A percentile compares a stretch with the other conserved stretches of the same genome.
Conservation (phyloP, 108 stramenopile species). For the Cyclostephanos invisitatus region DNA sequence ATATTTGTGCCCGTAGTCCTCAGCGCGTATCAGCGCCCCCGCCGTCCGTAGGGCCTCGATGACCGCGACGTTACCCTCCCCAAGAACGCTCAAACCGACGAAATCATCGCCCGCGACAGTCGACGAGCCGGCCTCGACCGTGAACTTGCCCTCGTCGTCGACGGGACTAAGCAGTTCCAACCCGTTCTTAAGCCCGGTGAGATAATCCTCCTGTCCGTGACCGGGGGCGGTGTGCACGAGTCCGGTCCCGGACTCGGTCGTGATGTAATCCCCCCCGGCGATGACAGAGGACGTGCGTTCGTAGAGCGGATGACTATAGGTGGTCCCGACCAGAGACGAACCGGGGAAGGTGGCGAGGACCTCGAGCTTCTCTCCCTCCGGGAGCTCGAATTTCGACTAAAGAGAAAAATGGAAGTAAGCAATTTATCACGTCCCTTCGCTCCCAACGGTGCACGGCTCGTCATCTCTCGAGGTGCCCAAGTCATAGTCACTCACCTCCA, state of each 20-base stretch:
- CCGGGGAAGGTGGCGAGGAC: slow-evolving; percentile 65
- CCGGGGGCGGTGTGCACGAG: slow-evolving; percentile 99
- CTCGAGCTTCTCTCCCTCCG: slow-evolving; percentile 70
- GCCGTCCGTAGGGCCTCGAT: slow-evolving; percentile 77
- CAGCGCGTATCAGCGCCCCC: slow-evolving; percentile 80
- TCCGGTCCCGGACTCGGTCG: slow-evolving; percentile 97
- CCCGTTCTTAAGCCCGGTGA: slow-evolving; percentile 85
- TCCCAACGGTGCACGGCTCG: neutral
- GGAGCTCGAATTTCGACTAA: slow-evolving; percentile 69
- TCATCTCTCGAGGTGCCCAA: neutral
- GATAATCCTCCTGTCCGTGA: slow-evolving; percentile 98
- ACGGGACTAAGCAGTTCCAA: slow-evolving; percentile 88
- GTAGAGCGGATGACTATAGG: slow-evolving; percentile 85
- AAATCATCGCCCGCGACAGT: slow-evolving; percentile 63
- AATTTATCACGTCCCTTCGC: neutral
- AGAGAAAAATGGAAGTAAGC: slow-evolving; percentile 12
- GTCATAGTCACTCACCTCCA: slow-evolving; percentile 57
- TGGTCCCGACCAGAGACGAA: slow-evolving; percentile 73
- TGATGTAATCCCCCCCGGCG: slow-evolving; percentile 97
- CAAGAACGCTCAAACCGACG: slow-evolving; percentile 83
- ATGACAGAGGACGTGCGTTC: slow-evolving; percentile 81
- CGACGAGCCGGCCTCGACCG: slow-evolving; percentile 83
- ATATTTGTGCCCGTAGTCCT: slow-evolving; percentile 97
- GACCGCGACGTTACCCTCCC: slow-evolving; percentile 89
- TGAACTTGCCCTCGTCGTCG: slow-evolving; percentile 94